Base-by-base conservation (phyloP, 1,284 basidiomycete genomes). In the Chondrostereum purpureum region DNA sequence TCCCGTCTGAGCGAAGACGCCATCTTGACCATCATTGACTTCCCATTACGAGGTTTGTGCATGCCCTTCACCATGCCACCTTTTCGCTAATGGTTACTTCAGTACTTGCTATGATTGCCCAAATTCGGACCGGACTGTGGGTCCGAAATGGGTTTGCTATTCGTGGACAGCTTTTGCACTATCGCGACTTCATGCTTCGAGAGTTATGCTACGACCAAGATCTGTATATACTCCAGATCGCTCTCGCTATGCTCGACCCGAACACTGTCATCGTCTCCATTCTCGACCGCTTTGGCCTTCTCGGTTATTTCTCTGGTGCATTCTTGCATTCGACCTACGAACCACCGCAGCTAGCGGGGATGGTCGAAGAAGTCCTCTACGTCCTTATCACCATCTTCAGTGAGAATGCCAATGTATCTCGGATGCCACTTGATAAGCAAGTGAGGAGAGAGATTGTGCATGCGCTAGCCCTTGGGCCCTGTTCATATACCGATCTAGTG, bases 121-220 rank as follows among this genome's bases (percentile, higher is more conserved):
- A 99, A 64, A 93, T 98, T 45, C 81, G 93, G 13, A 88, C 91
- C 1, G 93, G 94, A 2, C 75, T 98, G 14, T 99, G 96, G 96
- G 94, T 97, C 3, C 86, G 95, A 44, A 99, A 99, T 55, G 96
- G 96, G 2, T 91, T 93, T 55, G 89, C 88, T 4, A 94, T 99
- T 54, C 85, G 95, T 2, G 91, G 92, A 1, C 96, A 99, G 61
- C 76, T 94, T n/a, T 75, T 95, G 45, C 94, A 99, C 62, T 99
- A 99, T 63, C 87, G 93, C 35, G 95, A 99, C 62, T 92, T 92
- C 61, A 88, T 89, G 75, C 79, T 98, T 44, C 85, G 95, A 19
- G 96, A 98, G 62, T 77, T 92, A 8, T 98, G 95, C 60, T 94
- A 95, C 61, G 96, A 99, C 63, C 93, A 98, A 62, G 95, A 99